phyloP scores from a whole-genome alignment of 257 asterid genomes.

The Anisodus tanguticus region DNA sequence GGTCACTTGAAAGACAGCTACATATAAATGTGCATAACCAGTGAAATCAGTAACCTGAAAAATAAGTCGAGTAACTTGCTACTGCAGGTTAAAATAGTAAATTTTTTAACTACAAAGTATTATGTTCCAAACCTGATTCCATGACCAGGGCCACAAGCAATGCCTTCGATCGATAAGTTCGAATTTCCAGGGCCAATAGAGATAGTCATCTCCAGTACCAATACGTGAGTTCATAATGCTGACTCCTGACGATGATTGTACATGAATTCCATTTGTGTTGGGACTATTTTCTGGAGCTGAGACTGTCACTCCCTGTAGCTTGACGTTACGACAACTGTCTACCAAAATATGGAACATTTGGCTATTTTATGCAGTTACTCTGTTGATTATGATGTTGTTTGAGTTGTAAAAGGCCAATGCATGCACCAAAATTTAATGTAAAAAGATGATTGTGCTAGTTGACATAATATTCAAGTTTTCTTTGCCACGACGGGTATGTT shows the following conservation, averaged over 20 bases:
- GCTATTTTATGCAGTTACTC: slow-evolving; percentile 41
- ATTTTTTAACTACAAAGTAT: no score
- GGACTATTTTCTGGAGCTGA: slow-evolving; percentile 41
- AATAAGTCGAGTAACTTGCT: no score
- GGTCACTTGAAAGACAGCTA: no score
- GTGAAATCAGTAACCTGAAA: no score
- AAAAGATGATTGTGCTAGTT: not conserved
- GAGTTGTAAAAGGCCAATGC: slow-evolving; percentile 42
- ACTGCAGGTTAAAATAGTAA: no score
- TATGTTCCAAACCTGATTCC: slow-evolving; percentile 40
- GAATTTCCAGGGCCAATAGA: slow-evolving; percentile 45
- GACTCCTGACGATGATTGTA: slow-evolving; percentile 38
- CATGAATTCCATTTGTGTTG: slow-evolving; percentile 47
- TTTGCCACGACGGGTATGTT: no score
- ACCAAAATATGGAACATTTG: slow-evolving; percentile 42
- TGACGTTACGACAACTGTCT: slow-evolving; percentile 37
- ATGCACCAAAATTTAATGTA: slow-evolving; percentile 23
- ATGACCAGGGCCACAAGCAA: slow-evolving; percentile 46
- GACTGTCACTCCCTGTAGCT: slow-evolving; percentile 33
- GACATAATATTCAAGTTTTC: no score
- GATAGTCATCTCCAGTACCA: slow-evolving; percentile 44
- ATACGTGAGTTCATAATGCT: slow-evolving; percentile 36
- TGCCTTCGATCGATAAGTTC: slow-evolving; percentile 37
- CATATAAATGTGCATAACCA: no score
- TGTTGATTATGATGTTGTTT: slow-evolving; percentile 33